These are phyloP conservation scores for Dendrocalamus latiflorus DNA, from an alignment of 202 grass and related monocot genomes.

Conservation along the genomic window DNA sequence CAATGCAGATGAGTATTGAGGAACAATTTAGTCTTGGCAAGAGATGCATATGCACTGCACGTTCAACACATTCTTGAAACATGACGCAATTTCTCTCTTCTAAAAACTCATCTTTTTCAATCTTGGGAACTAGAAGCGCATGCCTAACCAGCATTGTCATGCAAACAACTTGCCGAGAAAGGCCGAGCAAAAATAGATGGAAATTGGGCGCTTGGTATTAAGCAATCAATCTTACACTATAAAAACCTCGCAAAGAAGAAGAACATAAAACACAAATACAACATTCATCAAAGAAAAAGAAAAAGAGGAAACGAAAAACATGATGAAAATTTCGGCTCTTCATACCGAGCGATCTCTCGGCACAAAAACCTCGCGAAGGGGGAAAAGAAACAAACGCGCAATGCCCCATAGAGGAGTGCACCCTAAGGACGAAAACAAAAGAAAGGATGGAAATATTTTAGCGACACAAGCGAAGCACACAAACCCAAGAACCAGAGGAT, in stretches of 20 bases:
- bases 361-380: background rate
- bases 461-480: background rate
- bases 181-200: background rate
- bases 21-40: background rate
- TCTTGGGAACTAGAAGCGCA: background rate
- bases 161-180: background rate
- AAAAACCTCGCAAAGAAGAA: background rate
- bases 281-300: background rate
- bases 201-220: background rate
- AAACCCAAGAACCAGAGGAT: background rate
- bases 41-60: background rate
- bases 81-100: background rate
- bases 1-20: conserved; percentile 13
- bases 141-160: conserved; percentile 22
- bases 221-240: background rate
- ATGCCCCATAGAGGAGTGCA: conserved; percentile 18
- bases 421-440: background rate
- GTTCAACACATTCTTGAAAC: background rate
- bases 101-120: background rate
- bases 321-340: background rate
- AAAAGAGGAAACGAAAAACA: background rate
- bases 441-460: background rate
- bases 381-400: background rate
- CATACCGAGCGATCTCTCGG: background rate
- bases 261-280: background rate